These are phyloP conservation scores for Verticillium klebahnii DNA, from an alignment of 2,329 filamentous ascomycete genomes.

Conservation along the genomic window DNA sequence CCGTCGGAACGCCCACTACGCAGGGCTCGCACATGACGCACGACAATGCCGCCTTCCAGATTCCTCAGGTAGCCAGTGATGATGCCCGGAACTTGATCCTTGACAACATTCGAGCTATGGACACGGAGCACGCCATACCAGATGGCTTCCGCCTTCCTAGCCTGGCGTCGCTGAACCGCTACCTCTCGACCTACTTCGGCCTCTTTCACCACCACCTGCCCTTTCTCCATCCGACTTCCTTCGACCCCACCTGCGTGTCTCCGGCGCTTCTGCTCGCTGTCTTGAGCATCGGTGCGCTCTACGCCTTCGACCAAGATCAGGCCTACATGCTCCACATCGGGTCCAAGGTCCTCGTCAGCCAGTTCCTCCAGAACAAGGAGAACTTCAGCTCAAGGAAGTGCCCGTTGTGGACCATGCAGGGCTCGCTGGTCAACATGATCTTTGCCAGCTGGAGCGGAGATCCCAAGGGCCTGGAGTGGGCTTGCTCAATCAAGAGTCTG, in stretches of 20 bases:
- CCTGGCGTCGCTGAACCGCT: conserved; percentile 78
- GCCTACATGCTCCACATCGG: conserved; percentile 97
- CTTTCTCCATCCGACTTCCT: conserved; percentile 90
- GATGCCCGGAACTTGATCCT: conserved; percentile 81
- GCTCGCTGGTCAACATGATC: conserved; percentile 94
- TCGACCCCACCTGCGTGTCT: conserved; percentile 73
- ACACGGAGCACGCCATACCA: conserved; percentile 76
- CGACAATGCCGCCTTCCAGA: conserved; percentile 61
- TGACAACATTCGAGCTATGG: conserved; percentile 77
- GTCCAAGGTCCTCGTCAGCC: conserved; percentile 93
- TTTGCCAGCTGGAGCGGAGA: conserved; percentile 99
- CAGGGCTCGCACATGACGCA: conserved; percentile 68
- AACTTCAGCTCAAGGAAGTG: conserved; percentile 98
- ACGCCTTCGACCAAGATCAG: conserved; percentile 95
- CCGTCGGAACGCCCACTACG: conserved; percentile 65
- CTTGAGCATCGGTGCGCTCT: conserved; percentile 90
- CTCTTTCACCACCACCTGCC: conserved; percentile 96
- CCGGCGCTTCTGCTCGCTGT: conserved; percentile 83
- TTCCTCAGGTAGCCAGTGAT: conserved; percentile 78
- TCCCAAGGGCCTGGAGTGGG: conserved; percentile 95
- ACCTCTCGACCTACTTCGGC: conserved; percentile 93
- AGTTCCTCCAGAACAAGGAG: conserved; percentile 96
- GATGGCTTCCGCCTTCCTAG: conserved; percentile 87
- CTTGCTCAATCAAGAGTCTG: conserved; percentile 96
- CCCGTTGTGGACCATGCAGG: conserved; percentile 97